Evolutionary conservation across 441 rosid species (phyloP), one percentile per base, ranked within the genome.

Genomic region (Kokia cookei): DNA sequence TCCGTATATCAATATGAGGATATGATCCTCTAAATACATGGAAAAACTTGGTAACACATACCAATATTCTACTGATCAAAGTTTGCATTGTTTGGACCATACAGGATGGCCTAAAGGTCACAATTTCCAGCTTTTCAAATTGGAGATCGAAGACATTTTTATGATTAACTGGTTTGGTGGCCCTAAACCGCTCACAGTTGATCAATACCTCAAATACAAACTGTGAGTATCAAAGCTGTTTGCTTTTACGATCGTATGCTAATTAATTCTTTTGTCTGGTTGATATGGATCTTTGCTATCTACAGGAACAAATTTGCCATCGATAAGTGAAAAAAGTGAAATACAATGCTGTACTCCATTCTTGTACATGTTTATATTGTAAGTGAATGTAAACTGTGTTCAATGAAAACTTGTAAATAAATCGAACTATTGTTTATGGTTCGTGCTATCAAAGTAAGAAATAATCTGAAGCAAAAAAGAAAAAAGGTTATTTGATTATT

Each of bases 131-230:
- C 27, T 91, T 86, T 95, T 85, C 84, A 93, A 89, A 78, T 79
- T 95, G 47, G 88, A 86, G 32, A 91, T 93, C 11, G 78, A 78
- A 75, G 80, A 90, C 75, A 87, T 94, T 82, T 94, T 94, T 68
- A 72, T 94, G 82, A 91, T 94, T 22, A 86, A 94, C 69, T 92
- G 93, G 97, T 94, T 87, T 62, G 97, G 99, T 71, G 99, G 97
- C 73, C 89, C 93, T 35, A 94, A 94, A 72, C 93, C 93, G 75
- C 81, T 85, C 73, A 86, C 97, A 4, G 84, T 90, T 13, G 94
- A 93, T 26, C 84, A 92, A 79, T 94, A 94, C 77, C 86, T 93
- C 60, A 87, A 85, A 11, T 54, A 65, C 10, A 80, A 88, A 75
- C 53, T 37, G 97, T 91, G 80, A 89, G 93, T 86, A 69, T 54